A percentile compares a stretch with the other conserved stretches of the same genome.
These are phyloP conservation scores for Cymbopogon citratus DNA, from an alignment of 176 grass and related monocot species.

Conservation along the genomic window DNA sequence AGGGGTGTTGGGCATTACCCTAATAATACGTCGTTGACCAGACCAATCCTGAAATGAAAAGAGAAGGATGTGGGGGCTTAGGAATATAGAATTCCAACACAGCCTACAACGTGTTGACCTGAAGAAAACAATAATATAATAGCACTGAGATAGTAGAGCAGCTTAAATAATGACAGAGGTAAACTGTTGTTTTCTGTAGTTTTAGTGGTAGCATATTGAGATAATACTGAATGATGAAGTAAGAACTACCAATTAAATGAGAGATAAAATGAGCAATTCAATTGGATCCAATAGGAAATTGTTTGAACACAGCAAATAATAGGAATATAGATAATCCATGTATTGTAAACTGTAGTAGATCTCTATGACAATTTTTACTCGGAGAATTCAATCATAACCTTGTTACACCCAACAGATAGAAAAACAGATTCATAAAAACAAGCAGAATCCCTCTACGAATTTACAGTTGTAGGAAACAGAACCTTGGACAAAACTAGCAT, in stretches of 20 bases:
- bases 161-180: not conserved
- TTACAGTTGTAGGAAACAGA: not conserved
- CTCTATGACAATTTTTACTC: not conserved
- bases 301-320: not conserved
- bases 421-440: not conserved
- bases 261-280: not conserved
- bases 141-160: not conserved
- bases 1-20: slow-evolving; percentile 99
- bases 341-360: not conserved
- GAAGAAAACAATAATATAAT: not conserved
- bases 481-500: not conserved
- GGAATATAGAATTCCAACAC: not conserved
- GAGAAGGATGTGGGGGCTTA: not conserved
- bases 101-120: not conserved
- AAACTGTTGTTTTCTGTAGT: not conserved
- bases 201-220: not conserved
- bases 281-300: not conserved
- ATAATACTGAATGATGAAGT: not conserved
- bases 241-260: not conserved
- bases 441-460: not conserved
- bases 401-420: not conserved
- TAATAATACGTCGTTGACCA: slow-evolving; percentile 83
- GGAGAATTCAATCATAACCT: not conserved
- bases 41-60: slow-evolving; percentile 73
- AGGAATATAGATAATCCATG: not conserved